These are phyloP conservation scores for Penicillium sumatraense DNA, from an alignment of 2,329 filamentous ascomycete genomes.

Conservation along the genomic window DNA sequence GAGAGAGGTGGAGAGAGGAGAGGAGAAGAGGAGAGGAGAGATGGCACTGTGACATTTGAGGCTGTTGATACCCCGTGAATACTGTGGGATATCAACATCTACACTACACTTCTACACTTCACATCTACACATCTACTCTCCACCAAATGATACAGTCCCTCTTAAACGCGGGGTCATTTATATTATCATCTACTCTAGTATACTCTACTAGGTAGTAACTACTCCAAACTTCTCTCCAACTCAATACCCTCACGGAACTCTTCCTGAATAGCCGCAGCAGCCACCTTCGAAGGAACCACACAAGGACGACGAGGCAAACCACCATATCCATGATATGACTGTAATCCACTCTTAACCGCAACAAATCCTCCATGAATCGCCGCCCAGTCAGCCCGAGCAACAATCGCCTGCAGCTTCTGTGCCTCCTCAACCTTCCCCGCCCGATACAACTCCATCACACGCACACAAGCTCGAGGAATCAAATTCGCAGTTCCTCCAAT, in stretches of 20 bases:
- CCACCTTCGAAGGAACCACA: slow-evolving; percentile 49
- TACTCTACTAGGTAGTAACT: background rate
- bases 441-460: slow-evolving; percentile 76
- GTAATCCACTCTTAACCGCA: slow-evolving; percentile 82
- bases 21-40: background rate
- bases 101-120: too few species aligned
- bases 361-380: slow-evolving; percentile 82
- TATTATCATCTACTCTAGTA: too few species aligned
- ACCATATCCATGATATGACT: slow-evolving; percentile 81
- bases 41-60: slow-evolving; percentile 16
- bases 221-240: slow-evolving; percentile 39
- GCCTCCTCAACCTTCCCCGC: slow-evolving; percentile 77
- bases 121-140: too few species aligned
- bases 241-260: slow-evolving; percentile 44
- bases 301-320: slow-evolving; percentile 73
- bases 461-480: slow-evolving; percentile 79
- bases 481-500: slow-evolving; percentile 87
- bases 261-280: slow-evolving; percentile 39
- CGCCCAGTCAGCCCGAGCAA: slow-evolving; percentile 80
- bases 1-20: background rate
- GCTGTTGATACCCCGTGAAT: too few species aligned
- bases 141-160: too few species aligned
- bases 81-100: too few species aligned
- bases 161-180: too few species aligned
- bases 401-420: slow-evolving; percentile 73